These are phyloP conservation scores for Aspergillus nomiae DNA, from an alignment of 2,329 filamentous ascomycete genomes.

Conservation along the genomic window DNA sequence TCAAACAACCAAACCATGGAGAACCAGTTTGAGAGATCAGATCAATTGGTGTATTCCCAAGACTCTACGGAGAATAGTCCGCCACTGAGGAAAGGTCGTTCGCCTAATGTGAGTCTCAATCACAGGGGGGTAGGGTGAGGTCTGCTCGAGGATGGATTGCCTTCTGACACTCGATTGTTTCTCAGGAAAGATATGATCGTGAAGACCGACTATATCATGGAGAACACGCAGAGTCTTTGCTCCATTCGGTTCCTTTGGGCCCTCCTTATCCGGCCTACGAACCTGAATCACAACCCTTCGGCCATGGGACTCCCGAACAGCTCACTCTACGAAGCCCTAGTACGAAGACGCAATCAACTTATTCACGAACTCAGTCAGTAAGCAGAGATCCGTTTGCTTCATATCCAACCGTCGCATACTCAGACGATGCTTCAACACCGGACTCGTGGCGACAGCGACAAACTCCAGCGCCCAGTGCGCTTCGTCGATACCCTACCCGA, in stretches of 20 bases:
- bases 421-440: not conserved
- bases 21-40: not conserved
- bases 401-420: not conserved
- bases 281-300: not conserved
- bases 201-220: not conserved
- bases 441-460: not conserved
- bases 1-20: not conserved
- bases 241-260: not conserved
- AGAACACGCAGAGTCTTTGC: not conserved
- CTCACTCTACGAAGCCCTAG: not conserved
- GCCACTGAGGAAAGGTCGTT: not conserved
- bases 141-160: not conserved
- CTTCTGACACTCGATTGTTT: not conserved
- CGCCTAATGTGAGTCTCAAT: not conserved
- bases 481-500: conserved; percentile 90
- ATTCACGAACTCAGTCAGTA: not conserved
- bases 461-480: conserved; percentile 21
- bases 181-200: not conserved
- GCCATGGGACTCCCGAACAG: not conserved
- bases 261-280: not conserved
- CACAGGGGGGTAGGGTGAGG: too few relatives aligned
- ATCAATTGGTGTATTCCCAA: not conserved
- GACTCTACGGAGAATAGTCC: not conserved
- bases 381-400: not conserved
- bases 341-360: not conserved